phyloP scores from a whole-genome alignment of 805 yeast genomes.

The Myxozyma vanderwaltii region DNA sequence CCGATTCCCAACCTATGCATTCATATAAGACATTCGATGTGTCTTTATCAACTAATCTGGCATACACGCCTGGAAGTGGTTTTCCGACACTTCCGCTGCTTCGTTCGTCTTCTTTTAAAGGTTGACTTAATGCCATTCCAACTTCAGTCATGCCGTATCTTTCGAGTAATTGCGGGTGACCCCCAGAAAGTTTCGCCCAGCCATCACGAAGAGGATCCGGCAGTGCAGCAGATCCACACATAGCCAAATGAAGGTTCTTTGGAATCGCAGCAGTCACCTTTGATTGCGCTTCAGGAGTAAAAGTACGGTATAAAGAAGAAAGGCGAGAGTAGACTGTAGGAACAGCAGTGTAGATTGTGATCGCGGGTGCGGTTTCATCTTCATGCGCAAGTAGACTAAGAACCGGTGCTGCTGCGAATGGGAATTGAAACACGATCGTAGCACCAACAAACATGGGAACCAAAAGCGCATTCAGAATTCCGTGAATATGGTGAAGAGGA shows the following conservation, averaged over 20 bases:
- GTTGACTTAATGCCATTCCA: conserved; percentile 42
- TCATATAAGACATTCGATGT: conserved; percentile 31
- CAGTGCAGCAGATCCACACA: conserved; percentile 45
- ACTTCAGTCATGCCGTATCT: conserved; percentile 46
- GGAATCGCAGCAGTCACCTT: conserved; percentile 29
- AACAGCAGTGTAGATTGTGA: conserved; percentile 43
- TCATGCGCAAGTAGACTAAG: conserved; percentile 34
- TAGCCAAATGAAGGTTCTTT: conserved; percentile 37
- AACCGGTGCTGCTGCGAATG: conserved; percentile 38
- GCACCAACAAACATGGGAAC: conserved; percentile 42
- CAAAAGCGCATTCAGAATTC: conserved; percentile 41
- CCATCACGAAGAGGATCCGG: conserved; percentile 41
- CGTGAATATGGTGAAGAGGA: conserved; percentile 45
- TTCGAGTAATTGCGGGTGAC: conserved; percentile 41
- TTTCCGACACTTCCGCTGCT: conserved; percentile 40
- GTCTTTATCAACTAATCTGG: conserved; percentile 40
- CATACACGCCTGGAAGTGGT: conserved; percentile 42
- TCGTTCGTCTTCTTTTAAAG: conserved; percentile 36
- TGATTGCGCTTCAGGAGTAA: conserved; percentile 25
- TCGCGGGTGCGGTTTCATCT: conserved; percentile 34
- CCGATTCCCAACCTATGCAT: conserved; percentile 33
- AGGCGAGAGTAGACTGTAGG: conserved; percentile 42
- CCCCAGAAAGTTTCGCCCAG: conserved; percentile 39
- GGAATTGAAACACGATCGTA: conserved; percentile 40
- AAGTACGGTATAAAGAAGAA: conserved; percentile 31